A percentile compares a stretch with the other conserved stretches of the same genome.
Evolutionary conservation across 2,329 filamentous ascomycete genomes (phyloP).

Genomic region (Knufia petricola): DNA sequence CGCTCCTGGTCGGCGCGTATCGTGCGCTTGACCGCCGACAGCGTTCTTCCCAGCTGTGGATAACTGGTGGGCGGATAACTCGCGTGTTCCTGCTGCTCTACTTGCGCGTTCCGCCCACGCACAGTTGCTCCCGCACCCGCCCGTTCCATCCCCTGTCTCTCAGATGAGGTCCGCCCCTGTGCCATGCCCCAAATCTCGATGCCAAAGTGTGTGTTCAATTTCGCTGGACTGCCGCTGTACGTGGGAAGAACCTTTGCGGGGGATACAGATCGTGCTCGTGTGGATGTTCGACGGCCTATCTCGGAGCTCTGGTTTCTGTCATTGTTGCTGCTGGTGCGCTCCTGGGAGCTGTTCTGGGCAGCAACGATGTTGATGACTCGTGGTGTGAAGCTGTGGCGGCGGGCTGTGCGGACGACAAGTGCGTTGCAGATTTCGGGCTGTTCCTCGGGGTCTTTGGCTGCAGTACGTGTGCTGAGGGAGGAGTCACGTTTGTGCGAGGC

Average conservation of each 20-base stretch:
- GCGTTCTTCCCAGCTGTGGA: background rate
- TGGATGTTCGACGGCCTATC: background rate
- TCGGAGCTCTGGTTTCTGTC: background rate
- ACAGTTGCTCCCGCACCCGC: background rate
- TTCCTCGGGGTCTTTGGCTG: background rate
- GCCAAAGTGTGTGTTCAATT: constrained; percentile 2
- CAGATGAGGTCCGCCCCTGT: background rate
- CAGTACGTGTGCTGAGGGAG: background rate
- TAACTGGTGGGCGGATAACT: constrained; percentile 3
- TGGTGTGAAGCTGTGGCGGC: constrained; percentile 6
- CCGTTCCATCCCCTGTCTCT: background rate
- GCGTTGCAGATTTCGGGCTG: constrained; percentile 2
- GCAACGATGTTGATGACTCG: constrained; percentile 7
- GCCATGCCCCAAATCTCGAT: background rate
- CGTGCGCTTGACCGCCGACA: background rate
- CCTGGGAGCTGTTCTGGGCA: background rate
- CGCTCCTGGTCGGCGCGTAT: background rate
- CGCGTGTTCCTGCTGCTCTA: background rate
- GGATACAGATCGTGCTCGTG: background rate
- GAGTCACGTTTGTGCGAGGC: constrained; percentile 5
- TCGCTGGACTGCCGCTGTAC: constrained; percentile 1
- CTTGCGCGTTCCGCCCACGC: background rate
- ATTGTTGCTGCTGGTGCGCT: background rate
- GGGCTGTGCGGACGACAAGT: background rate
- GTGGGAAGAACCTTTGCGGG: background rate